A percentile compares a stretch with the other conserved stretches of the same genome.
Evolutionary conservation across 257 asterid genomes (phyloP).

Genomic region (Fraxinus pennsylvanica): DNA sequence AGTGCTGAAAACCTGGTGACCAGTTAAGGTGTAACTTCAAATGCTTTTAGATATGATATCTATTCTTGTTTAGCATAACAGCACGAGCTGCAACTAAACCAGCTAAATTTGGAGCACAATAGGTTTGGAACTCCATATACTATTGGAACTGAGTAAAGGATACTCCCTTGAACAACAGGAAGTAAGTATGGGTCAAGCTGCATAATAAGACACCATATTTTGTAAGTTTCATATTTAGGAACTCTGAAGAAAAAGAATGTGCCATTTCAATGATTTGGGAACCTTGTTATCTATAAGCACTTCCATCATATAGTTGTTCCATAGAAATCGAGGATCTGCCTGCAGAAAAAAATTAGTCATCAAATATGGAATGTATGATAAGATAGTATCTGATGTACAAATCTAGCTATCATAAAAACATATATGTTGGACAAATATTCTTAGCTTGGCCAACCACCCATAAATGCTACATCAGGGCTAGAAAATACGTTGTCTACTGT

Average conservation of each 20-base stretch:
- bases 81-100: constrained; percentile 19
- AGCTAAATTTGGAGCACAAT: constrained; percentile 16
- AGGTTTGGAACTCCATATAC: too few species aligned
- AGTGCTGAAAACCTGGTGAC: constrained; percentile 72
- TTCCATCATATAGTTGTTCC: constrained; percentile 92
- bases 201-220: constrained; percentile 39
- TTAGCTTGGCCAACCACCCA: constrained; percentile 8
- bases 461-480: constrained; percentile 14
- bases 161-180: constrained; percentile 96
- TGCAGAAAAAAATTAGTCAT: constrained; percentile 28
- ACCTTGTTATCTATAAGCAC: constrained; percentile 88
- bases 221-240: constrained; percentile 20
- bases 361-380: not conserved
- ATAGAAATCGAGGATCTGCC: constrained; percentile 93
- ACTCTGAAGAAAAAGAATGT: constrained; percentile 11
- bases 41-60: constrained; percentile 6
- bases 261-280: constrained; percentile 11
- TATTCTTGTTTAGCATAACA: constrained; percentile 13
- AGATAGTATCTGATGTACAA: constrained; percentile 12
- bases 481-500: not conserved
- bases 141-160: constrained; percentile 49
- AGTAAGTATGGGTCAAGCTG: constrained; percentile 94
- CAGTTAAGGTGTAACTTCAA: constrained; percentile 59
- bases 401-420: not conserved
- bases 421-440: not conserved